Conservation (phyloP, 1,284 basidiomycete species). For the Cystobasidium sp. region DNA sequence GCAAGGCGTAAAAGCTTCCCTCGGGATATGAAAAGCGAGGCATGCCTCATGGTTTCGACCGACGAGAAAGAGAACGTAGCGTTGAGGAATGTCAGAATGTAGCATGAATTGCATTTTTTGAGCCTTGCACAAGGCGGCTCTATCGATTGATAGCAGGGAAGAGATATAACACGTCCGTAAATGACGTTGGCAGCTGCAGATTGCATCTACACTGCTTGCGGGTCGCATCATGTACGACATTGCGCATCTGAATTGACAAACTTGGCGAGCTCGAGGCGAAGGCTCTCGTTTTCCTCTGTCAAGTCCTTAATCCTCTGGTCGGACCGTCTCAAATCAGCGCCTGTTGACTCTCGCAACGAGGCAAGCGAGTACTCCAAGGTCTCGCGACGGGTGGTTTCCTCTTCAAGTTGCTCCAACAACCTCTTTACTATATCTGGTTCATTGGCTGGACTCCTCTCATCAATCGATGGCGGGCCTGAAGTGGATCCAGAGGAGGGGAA, state of each 20-base stretch:
- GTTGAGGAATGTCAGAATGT: background rate
- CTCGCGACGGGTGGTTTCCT: background rate
- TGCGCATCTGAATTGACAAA: background rate
- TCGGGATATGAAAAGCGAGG: too few relatives aligned
- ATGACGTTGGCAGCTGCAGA: too few relatives aligned
- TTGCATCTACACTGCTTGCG: too few relatives aligned
- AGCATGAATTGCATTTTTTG: slow-evolving; percentile 36
- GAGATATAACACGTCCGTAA: too few relatives aligned
- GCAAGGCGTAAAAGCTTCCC: slow-evolving; percentile 9
- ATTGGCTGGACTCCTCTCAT: background rate
- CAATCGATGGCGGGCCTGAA: background rate
- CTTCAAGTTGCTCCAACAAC: slow-evolving; percentile 9
- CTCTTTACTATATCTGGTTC: background rate
- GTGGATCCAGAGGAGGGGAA: background rate
- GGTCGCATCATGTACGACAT: background rate
- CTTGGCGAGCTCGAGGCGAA: background rate
- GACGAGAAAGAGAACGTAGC: too few relatives aligned
- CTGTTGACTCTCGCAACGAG: slow-evolving; percentile 10
- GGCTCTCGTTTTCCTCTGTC: slow-evolving; percentile 15
- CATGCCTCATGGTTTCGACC: too few relatives aligned
- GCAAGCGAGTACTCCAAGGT: slow-evolving; percentile 16
- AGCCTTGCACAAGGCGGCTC: too few relatives aligned
- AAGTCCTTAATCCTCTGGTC: slow-evolving; percentile 22
- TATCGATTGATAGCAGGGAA: too few relatives aligned
- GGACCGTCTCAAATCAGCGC: background rate